phyloP scores from a whole-genome alignment of 176 grass and related monocot species.

The Triticum urartu region DNA sequence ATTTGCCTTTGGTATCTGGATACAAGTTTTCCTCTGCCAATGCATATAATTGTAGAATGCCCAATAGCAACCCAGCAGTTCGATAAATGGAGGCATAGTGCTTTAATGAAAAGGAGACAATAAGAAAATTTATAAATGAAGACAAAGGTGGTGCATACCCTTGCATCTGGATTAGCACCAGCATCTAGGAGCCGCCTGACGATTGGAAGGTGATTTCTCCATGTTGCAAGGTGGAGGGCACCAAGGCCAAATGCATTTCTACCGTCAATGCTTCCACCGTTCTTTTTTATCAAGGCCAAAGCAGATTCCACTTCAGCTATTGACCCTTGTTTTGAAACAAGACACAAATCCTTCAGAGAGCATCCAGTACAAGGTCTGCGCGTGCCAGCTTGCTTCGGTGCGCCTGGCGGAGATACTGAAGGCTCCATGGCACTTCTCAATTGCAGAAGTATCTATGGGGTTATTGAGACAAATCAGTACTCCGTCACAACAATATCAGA shows the following conservation, averaged over 20 bases:
- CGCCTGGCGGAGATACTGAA: slow-evolving; percentile 46
- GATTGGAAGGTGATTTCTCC: slow-evolving; percentile 95
- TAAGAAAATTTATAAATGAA: slow-evolving; percentile 4
- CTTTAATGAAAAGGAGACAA: slow-evolving; percentile 6
- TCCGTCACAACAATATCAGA: slow-evolving; percentile 19
- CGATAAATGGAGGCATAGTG: background rate
- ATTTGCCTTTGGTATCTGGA: background rate
- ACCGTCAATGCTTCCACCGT: slow-evolving; percentile 63
- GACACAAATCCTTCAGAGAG: slow-evolving; percentile 76
- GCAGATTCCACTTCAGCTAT: slow-evolving; percentile 83
- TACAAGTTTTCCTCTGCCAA: background rate
- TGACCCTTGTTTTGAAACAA: slow-evolving; percentile 85
- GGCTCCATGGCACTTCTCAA: slow-evolving; percentile 61
- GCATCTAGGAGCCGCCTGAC: slow-evolving; percentile 72
- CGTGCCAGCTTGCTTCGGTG: slow-evolving; percentile 59
- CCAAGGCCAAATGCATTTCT: slow-evolving; percentile 96
- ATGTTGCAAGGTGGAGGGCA: slow-evolving; percentile 93
- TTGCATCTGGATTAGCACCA: slow-evolving; percentile 93
- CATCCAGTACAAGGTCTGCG: slow-evolving; percentile 60
- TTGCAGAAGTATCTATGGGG: slow-evolving; percentile 12
- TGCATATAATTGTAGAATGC: background rate
- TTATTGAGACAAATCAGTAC: slow-evolving; percentile 30
- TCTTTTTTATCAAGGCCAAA: slow-evolving; percentile 78
- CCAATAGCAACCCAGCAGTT: background rate
- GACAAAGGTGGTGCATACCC: slow-evolving; percentile 49